These are phyloP conservation scores for Eucalyptus leucophloia DNA, from an alignment of 345 rosid genomes.

Conservation along the genomic window DNA sequence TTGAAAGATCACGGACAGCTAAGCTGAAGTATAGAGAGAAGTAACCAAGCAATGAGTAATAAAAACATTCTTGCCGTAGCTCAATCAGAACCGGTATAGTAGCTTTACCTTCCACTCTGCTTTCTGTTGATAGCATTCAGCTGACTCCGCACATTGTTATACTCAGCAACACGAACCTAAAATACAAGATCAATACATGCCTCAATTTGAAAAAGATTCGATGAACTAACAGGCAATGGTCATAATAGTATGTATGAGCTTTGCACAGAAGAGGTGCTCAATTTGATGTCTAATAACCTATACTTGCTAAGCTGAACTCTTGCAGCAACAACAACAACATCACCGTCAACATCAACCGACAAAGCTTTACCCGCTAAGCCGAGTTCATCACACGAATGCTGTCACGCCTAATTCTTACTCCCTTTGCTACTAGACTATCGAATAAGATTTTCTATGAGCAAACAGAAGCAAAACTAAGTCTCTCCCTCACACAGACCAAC, in stretches of 20 bases:
- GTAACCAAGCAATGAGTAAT: neutral
- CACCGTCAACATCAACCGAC: neutral
- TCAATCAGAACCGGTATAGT: neutral
- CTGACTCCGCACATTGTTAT: slow-evolving; percentile 89
- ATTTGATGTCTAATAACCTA: neutral
- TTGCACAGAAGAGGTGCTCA: neutral
- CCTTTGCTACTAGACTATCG: neutral
- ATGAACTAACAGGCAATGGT: neutral
- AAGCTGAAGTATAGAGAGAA: slow-evolving; percentile 44
- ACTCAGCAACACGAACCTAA: slow-evolving; percentile 93
- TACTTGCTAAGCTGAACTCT: neutral
- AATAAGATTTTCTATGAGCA: neutral
- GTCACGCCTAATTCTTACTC: neutral
- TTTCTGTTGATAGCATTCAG: slow-evolving; percentile 90
- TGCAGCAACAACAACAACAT: neutral
- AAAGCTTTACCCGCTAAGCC: neutral
- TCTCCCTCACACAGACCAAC: neutral
- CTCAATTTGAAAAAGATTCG: neutral
- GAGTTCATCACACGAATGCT: neutral
- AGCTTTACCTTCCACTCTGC: slow-evolving; percentile 87
- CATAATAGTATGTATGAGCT: neutral
- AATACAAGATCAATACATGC: neutral
- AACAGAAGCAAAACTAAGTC: neutral
- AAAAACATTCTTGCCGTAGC: neutral
- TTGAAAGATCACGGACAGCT: slow-evolving; percentile 98